A percentile compares a stretch with the other conserved stretches of the same genome.
Evolutionary conservation across 495 filamentous ascomycete genomes (phyloP).

Genomic region (Hyaloscypha finlandica): DNA sequence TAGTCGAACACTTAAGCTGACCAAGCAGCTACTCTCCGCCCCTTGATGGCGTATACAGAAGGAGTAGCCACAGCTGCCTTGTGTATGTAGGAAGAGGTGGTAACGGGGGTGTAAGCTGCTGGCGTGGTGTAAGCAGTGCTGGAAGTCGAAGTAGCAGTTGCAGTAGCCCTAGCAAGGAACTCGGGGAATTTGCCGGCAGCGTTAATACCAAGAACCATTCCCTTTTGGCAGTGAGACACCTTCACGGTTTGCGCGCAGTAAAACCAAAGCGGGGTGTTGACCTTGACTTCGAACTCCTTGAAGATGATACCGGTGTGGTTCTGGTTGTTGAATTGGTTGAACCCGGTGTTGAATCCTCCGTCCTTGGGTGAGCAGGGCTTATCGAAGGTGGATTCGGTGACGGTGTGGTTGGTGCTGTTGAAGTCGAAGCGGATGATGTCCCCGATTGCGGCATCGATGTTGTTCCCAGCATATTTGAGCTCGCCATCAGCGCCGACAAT

Average conservation of each 20-base stretch:
- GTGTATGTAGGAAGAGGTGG: too few species aligned
- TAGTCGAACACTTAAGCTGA: too few species aligned
- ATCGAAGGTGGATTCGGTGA: slow-evolving; percentile 37
- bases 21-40: too few species aligned
- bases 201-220: slow-evolving; percentile 40
- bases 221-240: slow-evolving; percentile 27
- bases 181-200: slow-evolving; percentile 33
- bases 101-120: too few species aligned
- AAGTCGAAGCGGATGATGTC: slow-evolving; percentile 39
- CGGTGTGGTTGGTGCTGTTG: slow-evolving; percentile 36
- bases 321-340: slow-evolving; percentile 24
- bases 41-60: too few species aligned
- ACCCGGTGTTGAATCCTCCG: slow-evolving; percentile 27
- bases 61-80: too few species aligned
- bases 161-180: slow-evolving; percentile 31
- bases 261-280: slow-evolving; percentile 26
- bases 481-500: slow-evolving; percentile 29
- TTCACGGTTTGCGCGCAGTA: slow-evolving; percentile 21
- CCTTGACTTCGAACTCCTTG: slow-evolving; percentile 18
- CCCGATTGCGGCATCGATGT: slow-evolving; percentile 32
- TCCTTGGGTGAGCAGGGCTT: slow-evolving; percentile 30
- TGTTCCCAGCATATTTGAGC: slow-evolving; percentile 33
- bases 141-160: not conserved
- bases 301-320: slow-evolving; percentile 23
- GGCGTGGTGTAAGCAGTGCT: too few species aligned